phyloP scores from a whole-genome alignment of 176 grass and related monocot genomes.

The Puccinellia tenuiflora region DNA sequence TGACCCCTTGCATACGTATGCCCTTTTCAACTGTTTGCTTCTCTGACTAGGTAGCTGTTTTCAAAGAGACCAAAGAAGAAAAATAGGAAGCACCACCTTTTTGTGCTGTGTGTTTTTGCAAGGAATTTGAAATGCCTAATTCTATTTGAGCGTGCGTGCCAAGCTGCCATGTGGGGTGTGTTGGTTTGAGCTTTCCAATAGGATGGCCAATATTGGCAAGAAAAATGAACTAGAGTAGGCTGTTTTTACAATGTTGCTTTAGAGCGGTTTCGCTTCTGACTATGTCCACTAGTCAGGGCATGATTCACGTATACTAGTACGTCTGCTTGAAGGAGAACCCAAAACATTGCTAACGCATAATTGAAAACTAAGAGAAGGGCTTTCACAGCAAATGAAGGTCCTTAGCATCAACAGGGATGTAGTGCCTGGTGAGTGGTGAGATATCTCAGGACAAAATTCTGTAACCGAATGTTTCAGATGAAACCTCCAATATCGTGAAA shows the following conservation, averaged over 20 bases:
- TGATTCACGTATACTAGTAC: background rate
- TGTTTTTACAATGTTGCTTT: background rate
- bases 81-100: background rate
- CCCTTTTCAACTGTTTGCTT: background rate
- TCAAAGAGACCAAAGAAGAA: background rate
- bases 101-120: background rate
- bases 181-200: background rate
- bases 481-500: slow-evolving; percentile 48
- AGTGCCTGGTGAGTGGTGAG: slow-evolving; percentile 45
- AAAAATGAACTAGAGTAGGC: background rate
- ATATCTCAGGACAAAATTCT: slow-evolving; percentile 52
- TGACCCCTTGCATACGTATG: background rate
- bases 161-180: background rate
- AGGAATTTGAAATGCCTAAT: background rate
- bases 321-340: background rate
- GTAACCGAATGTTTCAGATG: slow-evolving; percentile 40
- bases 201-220: background rate
- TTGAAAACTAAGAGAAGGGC: slow-evolving; percentile 52
- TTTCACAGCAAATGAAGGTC: slow-evolving; percentile 52
- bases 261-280: background rate
- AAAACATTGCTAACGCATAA: slow-evolving; percentile 42
- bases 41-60: background rate
- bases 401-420: slow-evolving; percentile 49
- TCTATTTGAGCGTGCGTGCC: background rate
- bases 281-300: background rate